A percentile compares a stretch with the other conserved stretches of the same genome.
Conservation (phyloP, 1,284 basidiomycete species). For the Ustilago loliicola region DNA sequence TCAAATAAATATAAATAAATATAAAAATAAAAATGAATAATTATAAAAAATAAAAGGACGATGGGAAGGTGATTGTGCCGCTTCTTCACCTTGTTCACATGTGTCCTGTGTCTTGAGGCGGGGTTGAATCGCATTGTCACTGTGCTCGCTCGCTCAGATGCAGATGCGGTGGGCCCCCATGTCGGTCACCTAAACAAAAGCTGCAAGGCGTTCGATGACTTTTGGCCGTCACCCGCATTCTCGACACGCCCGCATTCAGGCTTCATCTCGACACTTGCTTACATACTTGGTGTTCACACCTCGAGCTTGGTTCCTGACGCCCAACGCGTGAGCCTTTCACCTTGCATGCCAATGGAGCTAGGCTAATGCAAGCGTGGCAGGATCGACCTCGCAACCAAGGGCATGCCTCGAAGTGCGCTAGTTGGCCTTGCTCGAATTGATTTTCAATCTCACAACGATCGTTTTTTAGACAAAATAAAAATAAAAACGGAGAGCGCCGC, state of each 20-base stretch:
- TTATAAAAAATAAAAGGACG: not conserved
- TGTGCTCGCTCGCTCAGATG: not conserved
- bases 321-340: not conserved
- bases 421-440: not conserved
- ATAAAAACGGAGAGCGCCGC: slow-evolving; percentile 1
- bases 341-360: not conserved
- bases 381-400: slow-evolving; percentile 1
- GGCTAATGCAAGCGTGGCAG: slow-evolving; percentile 3
- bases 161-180: slow-evolving; percentile 6
- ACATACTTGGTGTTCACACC: not conserved
- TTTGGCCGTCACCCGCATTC: not conserved
- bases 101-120: not conserved
- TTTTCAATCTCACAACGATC: not conserved
- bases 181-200: slow-evolving; percentile 4
- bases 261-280: not conserved
- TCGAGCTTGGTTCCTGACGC: slow-evolving; percentile 7
- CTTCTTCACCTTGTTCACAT: slow-evolving; percentile 11
- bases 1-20: not conserved
- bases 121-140: slow-evolving; percentile 1
- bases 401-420: not conserved
- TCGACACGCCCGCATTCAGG: not conserved
- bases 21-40: not conserved
- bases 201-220: not conserved
- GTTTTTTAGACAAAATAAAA: slow-evolving; percentile 4
- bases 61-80: too few relatives aligned